phyloP scores from a whole-genome alignment of 73 alveolate species.

The Paramecium pentaurelia region DNA sequence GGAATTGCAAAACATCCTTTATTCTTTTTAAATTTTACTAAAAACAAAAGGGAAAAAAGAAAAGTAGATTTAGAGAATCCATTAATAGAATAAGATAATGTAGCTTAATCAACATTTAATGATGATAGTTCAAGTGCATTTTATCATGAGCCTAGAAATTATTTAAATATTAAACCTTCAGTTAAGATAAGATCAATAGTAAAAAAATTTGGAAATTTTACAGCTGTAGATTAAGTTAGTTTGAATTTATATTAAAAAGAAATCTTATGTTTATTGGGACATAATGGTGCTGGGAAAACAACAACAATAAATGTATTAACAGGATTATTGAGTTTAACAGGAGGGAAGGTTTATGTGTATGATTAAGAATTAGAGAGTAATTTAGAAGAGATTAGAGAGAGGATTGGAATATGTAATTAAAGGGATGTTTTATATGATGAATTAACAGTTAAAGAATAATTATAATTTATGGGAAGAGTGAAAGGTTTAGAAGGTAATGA shows the following conservation, averaged over 20 bases:
- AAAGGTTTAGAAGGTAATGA: constrained; percentile 18
- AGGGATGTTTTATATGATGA: constrained; percentile 94
- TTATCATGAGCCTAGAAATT: not conserved
- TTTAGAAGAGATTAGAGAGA: constrained; percentile 76
- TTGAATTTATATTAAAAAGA: constrained; percentile 25
- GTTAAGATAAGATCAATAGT: constrained; percentile 19
- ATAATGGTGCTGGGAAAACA: constrained; percentile 99
- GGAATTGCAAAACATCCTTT: constrained; percentile 49
- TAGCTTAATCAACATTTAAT: not conserved
- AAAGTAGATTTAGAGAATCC: not conserved
- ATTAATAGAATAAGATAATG: not conserved
- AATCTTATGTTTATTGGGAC: constrained; percentile 90
- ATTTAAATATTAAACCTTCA: not conserved
- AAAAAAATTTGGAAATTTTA: constrained; percentile 69
- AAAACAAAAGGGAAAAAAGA: not conserved
- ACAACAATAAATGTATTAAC: constrained; percentile 91
- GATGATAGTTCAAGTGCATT: constrained; percentile 28
- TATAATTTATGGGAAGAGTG: constrained; percentile 76
- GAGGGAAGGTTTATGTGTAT: constrained; percentile 67
- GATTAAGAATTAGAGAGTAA: constrained; percentile 69
- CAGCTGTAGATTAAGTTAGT: constrained; percentile 85
- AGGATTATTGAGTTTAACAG: constrained; percentile 70
- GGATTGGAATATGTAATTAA: constrained; percentile 98
- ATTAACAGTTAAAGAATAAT: constrained; percentile 81
- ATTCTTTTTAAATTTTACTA: not conserved